Evolutionary conservation across 2,329 filamentous ascomycete genomes (phyloP).

Genomic region (Aureobasidium sp.): DNA sequence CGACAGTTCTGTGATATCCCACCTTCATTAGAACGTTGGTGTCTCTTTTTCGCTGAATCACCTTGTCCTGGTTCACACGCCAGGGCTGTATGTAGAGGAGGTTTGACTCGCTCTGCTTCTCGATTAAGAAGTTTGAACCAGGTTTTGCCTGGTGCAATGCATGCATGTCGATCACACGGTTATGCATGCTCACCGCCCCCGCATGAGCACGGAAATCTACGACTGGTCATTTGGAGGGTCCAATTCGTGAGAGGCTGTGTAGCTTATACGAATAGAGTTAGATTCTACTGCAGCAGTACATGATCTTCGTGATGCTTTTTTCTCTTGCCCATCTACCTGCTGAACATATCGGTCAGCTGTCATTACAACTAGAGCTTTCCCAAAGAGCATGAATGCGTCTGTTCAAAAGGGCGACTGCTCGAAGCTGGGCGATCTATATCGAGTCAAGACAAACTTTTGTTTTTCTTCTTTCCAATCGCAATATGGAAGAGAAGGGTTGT

Average conservation of each 20-base stretch:
- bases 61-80: background rate
- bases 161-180: conserved; percentile 2
- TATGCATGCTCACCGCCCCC: background rate
- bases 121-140: background rate
- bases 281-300: background rate
- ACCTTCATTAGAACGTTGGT: too few species aligned
- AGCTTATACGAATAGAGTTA: background rate
- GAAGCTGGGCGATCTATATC: background rate
- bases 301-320: too few species aligned
- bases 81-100: background rate
- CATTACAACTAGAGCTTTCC: too few species aligned
- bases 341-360: background rate
- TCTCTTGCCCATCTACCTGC: background rate
- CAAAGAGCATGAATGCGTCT: too few species aligned
- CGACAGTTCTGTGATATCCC: background rate
- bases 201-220: background rate
- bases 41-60: background rate
- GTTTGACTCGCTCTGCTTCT: too few species aligned
- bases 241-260: background rate
- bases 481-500: background rate
- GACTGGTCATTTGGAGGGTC: background rate
- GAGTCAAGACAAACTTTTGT: background rate
- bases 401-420: too few species aligned
- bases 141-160: background rate
- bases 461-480: too few species aligned